A percentile compares a stretch with the other conserved stretches of the same genome.
Evolutionary conservation across 352 stramenopile genomes (phyloP).

Genomic region (Globisporangium recalcitrans): DNA sequence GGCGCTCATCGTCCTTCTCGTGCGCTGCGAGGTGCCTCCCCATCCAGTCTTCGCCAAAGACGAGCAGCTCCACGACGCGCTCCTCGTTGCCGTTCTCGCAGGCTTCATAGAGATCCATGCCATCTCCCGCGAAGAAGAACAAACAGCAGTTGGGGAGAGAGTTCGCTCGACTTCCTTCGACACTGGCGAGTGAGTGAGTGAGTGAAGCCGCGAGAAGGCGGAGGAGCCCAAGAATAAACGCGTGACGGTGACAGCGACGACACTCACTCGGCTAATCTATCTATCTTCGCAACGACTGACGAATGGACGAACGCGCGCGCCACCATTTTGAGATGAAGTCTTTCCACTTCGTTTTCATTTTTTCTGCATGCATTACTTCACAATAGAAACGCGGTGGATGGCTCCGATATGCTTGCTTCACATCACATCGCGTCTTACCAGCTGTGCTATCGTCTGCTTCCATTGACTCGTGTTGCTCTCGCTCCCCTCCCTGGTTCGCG

Average conservation of each 20-base stretch:
- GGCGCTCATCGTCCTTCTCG: not conserved
- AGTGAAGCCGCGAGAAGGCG: not conserved
- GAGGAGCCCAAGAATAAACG: not conserved
- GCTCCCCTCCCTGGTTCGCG: no score
- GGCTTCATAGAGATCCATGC: constrained; percentile 75
- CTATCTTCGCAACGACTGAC: no score
- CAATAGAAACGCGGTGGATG: no score
- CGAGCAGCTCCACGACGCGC: constrained; percentile 66
- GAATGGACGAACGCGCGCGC: no score
- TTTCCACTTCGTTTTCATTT: no score
- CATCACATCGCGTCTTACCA: no score
- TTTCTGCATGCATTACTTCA: no score
- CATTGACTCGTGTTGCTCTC: no score
- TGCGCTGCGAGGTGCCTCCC: constrained; percentile 1
- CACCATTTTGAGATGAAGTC: no score
- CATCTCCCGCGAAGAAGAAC: not conserved
- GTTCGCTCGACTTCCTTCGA: not conserved
- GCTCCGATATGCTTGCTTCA: no score
- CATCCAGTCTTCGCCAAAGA: constrained; percentile 31
- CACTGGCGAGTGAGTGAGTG: not conserved
- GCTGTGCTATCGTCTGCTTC: no score
- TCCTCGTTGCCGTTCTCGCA: constrained; percentile 84
- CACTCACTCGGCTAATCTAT: not conserved
- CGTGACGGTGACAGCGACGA: not conserved
- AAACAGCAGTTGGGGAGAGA: not conserved